Conservation (phyloP, 306 rosid genomes). For the Cicer judaicum region DNA sequence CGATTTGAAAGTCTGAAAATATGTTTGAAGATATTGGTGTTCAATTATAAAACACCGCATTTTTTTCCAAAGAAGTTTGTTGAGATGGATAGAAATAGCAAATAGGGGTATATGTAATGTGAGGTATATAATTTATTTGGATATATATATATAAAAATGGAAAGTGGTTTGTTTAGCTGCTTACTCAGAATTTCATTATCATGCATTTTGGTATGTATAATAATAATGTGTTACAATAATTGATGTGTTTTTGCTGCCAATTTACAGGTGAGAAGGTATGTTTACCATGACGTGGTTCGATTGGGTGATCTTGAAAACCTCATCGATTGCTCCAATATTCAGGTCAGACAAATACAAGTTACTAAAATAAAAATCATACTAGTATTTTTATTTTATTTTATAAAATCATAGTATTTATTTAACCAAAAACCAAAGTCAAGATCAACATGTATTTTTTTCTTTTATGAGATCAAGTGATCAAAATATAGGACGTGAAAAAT, state of each 20-base stretch:
- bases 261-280: conserved; percentile 87
- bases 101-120: neutral
- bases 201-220: neutral
- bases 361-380: too few species aligned
- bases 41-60: too few species aligned
- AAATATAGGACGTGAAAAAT: too few species aligned
- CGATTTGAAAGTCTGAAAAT: too few species aligned
- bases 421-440: neutral
- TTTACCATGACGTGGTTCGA: conserved; percentile 88
- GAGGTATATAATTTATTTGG: neutral
- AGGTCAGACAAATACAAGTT: conserved; percentile 53
- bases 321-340: conserved; percentile 80
- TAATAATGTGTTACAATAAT: conserved; percentile 23
- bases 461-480: too few species aligned
- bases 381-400: too few species aligned
- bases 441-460: too few species aligned
- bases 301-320: conserved; percentile 86
- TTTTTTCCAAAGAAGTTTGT: too few species aligned
- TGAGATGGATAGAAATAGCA: neutral
- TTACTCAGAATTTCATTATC: neutral
- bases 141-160: conserved; percentile 16
- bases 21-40: too few species aligned
- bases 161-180: conserved; percentile 27
- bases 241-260: conserved; percentile 12
- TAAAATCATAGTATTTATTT: neutral